These are phyloP conservation scores for Starmera stellimalicola DNA, from an alignment of 1,139 yeast genomes.

Conservation along the genomic window DNA sequence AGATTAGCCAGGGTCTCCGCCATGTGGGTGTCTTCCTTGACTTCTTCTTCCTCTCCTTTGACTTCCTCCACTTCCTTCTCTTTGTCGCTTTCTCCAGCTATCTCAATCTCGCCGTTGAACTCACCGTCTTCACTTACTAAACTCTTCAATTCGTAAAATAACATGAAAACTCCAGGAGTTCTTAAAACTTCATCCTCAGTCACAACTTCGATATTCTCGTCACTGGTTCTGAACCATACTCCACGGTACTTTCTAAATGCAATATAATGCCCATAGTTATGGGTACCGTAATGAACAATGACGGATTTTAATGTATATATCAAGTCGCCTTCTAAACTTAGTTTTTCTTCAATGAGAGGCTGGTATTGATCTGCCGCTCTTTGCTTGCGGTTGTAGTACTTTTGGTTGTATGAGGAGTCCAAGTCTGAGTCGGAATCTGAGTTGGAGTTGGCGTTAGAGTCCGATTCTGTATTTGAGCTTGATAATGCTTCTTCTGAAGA, in stretches of 20 bases:
- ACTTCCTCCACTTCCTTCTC: conserved; percentile 3
- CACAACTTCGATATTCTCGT: conserved; percentile 76
- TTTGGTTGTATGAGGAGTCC: conserved; percentile 7
- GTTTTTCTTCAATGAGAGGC: too few species aligned
- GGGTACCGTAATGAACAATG: conserved; percentile 88
- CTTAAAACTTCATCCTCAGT: conserved; percentile 69
- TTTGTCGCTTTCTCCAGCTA: conserved; percentile 17
- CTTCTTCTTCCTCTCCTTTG: not conserved
- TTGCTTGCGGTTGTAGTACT: conserved; percentile 12
- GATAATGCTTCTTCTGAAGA: not conserved
- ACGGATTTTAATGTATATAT: conserved; percentile 72
- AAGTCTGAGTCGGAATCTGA: conserved; percentile 4
- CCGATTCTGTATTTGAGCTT: not conserved
- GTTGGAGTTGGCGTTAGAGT: conserved; percentile 12
- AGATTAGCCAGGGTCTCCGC: too few species aligned
- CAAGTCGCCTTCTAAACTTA: conserved; percentile 28
- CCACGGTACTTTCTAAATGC: conserved; percentile 76
- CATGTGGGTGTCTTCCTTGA: too few species aligned
- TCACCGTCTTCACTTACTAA: conserved; percentile 26
- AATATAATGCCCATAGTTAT: conserved; percentile 90
- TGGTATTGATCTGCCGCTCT: too few species aligned
- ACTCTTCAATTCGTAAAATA: conserved; percentile 65
- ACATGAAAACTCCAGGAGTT: conserved; percentile 86
- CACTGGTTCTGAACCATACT: conserved; percentile 92
- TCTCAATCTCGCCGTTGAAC: conserved; percentile 21